These are phyloP conservation scores for Stropharia rugosoannulata DNA, from an alignment of 768 basidiomycete genomes.

Conservation along the genomic window DNA sequence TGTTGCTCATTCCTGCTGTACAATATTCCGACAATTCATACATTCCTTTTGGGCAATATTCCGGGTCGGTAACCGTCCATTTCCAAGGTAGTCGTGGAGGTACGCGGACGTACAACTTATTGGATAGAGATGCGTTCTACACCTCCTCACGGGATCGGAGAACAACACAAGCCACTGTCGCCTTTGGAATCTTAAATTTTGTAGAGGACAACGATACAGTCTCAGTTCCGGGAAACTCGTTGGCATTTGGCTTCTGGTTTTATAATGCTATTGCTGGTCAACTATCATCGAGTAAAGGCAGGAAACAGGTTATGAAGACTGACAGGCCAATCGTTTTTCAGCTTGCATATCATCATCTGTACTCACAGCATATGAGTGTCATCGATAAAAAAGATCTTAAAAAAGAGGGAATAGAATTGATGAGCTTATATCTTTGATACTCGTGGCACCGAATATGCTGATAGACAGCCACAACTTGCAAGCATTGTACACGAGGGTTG, in stretches of 20 bases:
- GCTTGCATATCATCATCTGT: not conserved
- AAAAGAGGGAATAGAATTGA: constrained; percentile 6
- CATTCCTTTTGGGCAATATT: constrained; percentile 1
- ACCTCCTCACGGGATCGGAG: not conserved
- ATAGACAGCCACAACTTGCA: not conserved
- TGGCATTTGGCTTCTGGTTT: constrained; percentile 6
- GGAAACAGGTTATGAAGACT: constrained; percentile 1
- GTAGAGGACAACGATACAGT: constrained; percentile 7
- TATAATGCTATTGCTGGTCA: constrained; percentile 1
- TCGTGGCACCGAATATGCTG: not conserved
- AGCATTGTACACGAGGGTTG: not conserved
- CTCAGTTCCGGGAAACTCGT: not conserved
- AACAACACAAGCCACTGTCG: not conserved
- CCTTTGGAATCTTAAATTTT: constrained; percentile 1
- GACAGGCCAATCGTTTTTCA: constrained; percentile 1
- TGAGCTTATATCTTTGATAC: constrained; percentile 1
- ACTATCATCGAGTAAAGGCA: constrained; percentile 3
- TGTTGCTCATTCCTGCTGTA: not conserved
- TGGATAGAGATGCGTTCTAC: constrained; percentile 5
- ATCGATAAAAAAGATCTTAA: constrained; percentile 5
- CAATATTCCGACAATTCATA: not conserved
- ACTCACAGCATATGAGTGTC: not conserved
- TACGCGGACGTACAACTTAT: not conserved
- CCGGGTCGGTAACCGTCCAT: not conserved
- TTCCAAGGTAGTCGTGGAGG: not conserved